These are phyloP conservation scores for Teratosphaeria nubilosa DNA, from an alignment of 2,329 filamentous ascomycete species.

Conservation along the genomic window DNA sequence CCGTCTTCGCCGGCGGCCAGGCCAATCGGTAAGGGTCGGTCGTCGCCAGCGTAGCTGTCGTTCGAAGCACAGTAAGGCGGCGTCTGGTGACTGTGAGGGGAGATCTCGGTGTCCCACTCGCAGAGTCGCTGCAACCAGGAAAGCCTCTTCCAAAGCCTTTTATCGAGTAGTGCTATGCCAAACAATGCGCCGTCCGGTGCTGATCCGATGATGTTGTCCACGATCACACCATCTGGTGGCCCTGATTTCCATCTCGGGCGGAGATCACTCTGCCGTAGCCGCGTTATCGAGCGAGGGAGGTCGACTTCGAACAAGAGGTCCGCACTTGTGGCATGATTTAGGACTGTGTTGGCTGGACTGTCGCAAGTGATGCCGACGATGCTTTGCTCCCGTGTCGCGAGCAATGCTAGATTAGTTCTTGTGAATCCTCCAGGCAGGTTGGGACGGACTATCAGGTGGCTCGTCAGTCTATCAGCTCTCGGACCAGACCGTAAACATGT, in stretches of 20 bases:
- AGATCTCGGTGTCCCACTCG: constrained; percentile 24
- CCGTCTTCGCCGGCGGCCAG: constrained; percentile 6
- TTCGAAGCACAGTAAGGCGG: constrained; percentile 8
- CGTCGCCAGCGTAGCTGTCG: constrained; percentile 7
- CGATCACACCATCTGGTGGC: constrained; percentile 30
- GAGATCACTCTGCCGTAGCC: constrained; percentile 42
- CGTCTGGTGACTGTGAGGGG: constrained; percentile 12
- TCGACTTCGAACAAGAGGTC: constrained; percentile 32
- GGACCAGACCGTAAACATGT: constrained; percentile 6
- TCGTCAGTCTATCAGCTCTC: constrained; percentile 12
- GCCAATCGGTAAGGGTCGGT: constrained; percentile 17
- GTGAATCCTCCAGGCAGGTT: background rate
- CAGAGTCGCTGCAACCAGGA: constrained; percentile 60
- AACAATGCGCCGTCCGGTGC: constrained; percentile 44
- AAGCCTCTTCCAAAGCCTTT: constrained; percentile 57
- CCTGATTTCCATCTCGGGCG: constrained; percentile 27
- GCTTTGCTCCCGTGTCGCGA: constrained; percentile 14
- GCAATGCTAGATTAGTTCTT: constrained; percentile 5
- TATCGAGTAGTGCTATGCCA: constrained; percentile 53
- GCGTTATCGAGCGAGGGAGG: constrained; percentile 32
- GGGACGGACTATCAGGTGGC: constrained; percentile 12
- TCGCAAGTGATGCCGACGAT: constrained; percentile 17
- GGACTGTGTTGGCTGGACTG: background rate
- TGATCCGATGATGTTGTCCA: constrained; percentile 40
- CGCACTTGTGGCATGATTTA: constrained; percentile 9